phyloP scores from a whole-genome alignment of 1,139 yeast species.

The Nematodospora anomalae region DNA sequence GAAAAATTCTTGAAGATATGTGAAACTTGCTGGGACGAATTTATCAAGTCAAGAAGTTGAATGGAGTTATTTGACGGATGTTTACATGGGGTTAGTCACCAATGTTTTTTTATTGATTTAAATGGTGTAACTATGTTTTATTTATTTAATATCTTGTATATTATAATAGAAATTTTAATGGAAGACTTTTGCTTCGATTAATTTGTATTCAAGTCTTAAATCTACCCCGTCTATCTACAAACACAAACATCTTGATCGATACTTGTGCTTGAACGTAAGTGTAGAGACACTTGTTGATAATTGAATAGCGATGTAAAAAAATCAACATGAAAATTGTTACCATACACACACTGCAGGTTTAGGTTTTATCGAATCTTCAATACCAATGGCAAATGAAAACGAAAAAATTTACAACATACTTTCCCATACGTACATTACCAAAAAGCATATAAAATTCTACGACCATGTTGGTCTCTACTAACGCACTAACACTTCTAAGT shows the following conservation, averaged over 20 bases:
- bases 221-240: no score
- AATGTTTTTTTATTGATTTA: not conserved
- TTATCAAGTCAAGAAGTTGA: slow-evolving; percentile 18
- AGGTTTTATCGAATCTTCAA: no score
- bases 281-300: no score
- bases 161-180: no score
- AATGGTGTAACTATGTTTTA: no score
- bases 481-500: slow-evolving; percentile 5
- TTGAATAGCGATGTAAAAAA: no score
- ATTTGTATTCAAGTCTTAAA: no score
- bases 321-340: not conserved
- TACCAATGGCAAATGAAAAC: not conserved
- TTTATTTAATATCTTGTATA: not conserved
- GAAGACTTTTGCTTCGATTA: no score
- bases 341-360: not conserved
- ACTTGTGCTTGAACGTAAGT: no score
- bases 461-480: not conserved
- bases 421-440: no score
- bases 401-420: not conserved
- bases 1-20: slow-evolving; percentile 52
- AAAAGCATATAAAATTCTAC: no score
- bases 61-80: not conserved
- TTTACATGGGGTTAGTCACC: not conserved
- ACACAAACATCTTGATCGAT: no score
- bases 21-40: slow-evolving; percentile 57